Percentiles rank a stretch among this genome's conserved stretches.
phyloP scores from a whole-genome alignment of 2,329 filamentous ascomycete genomes.

The Diaporthe capsici region DNA sequence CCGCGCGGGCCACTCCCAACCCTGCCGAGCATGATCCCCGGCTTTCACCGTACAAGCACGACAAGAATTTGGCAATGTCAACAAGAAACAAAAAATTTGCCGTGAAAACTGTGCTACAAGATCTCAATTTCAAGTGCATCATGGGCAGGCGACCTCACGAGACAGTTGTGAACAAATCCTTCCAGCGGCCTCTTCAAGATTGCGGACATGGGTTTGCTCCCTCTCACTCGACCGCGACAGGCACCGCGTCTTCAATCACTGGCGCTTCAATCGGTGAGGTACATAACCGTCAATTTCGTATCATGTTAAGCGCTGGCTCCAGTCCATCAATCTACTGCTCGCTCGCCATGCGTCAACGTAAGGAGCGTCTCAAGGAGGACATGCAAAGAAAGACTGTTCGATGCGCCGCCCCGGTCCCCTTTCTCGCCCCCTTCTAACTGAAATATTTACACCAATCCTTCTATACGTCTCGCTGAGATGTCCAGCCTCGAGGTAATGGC shows the following conservation, averaged over 20 bases:
- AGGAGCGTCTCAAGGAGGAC: background rate
- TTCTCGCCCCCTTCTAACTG: background rate
- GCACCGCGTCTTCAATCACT: background rate
- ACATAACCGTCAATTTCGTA: background rate
- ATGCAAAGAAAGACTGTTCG: background rate
- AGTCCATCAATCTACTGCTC: background rate
- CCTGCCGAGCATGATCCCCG: constrained; percentile 10
- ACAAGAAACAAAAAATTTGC: background rate
- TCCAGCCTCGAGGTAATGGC: too few species aligned
- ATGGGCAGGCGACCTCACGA: background rate
- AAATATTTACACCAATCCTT: background rate
- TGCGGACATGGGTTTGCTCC: background rate
- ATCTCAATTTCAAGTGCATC: accelerated
- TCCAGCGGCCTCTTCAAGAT: background rate
- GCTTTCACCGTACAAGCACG: background rate
- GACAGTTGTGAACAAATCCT: background rate
- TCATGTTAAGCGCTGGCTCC: too few species aligned
- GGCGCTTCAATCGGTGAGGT: background rate
- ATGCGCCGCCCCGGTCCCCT: too few species aligned
- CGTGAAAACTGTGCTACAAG: accelerated
- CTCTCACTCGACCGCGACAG: background rate
- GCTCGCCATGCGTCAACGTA: background rate
- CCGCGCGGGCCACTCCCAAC: constrained; percentile 18
- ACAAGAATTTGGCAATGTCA: background rate
- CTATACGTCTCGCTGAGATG: background rate